phyloP scores from a whole-genome alignment of 2,329 filamentous ascomycete genomes.

The Madurella mycetomatis region DNA sequence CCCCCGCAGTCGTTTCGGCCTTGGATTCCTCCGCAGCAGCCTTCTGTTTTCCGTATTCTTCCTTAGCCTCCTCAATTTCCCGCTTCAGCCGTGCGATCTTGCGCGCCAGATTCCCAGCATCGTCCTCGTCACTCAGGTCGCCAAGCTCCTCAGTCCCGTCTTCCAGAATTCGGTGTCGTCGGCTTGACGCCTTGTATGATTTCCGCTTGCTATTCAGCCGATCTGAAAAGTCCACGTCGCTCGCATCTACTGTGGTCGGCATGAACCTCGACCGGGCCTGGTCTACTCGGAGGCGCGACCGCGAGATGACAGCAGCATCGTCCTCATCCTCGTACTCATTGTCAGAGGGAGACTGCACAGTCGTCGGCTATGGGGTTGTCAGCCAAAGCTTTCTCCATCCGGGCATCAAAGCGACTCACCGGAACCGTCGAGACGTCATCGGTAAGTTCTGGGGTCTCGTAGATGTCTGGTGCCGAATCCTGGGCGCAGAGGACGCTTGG shows the following conservation, averaged over 20 bases:
- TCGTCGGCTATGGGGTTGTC: slow-evolving; percentile 43
- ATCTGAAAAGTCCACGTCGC: slow-evolving; percentile 83
- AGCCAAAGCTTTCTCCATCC: slow-evolving; percentile 15
- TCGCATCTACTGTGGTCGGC: slow-evolving; percentile 69
- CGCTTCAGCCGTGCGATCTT: slow-evolving; percentile 78
- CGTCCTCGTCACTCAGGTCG: slow-evolving; percentile 67
- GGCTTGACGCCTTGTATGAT: slow-evolving; percentile 73
- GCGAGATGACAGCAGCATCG: slow-evolving; percentile 65
- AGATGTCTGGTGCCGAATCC: slow-evolving; percentile 92
- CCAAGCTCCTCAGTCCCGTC: slow-evolving; percentile 65
- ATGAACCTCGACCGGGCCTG: slow-evolving; percentile 78
- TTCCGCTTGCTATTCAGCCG: slow-evolving; percentile 76
- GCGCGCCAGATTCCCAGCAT: slow-evolving; percentile 69
- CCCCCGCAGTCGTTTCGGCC: slow-evolving; percentile 37
- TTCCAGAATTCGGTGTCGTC: slow-evolving; percentile 56
- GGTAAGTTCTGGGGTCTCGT: slow-evolving; percentile 90
- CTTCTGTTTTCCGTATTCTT: slow-evolving; percentile 54
- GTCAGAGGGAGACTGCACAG: slow-evolving; percentile 54
- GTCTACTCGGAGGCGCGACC: slow-evolving; percentile 68
- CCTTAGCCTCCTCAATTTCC: slow-evolving; percentile 73
- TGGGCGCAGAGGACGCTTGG: slow-evolving; percentile 34
- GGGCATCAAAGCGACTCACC: slow-evolving; percentile 44
- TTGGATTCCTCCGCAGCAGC: slow-evolving; percentile 41
- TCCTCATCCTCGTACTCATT: slow-evolving; percentile 61
- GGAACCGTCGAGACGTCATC: slow-evolving; percentile 84